phyloP scores from a whole-genome alignment of 2,329 filamentous ascomycete genomes.

The Monosporascus cannonballus region DNA sequence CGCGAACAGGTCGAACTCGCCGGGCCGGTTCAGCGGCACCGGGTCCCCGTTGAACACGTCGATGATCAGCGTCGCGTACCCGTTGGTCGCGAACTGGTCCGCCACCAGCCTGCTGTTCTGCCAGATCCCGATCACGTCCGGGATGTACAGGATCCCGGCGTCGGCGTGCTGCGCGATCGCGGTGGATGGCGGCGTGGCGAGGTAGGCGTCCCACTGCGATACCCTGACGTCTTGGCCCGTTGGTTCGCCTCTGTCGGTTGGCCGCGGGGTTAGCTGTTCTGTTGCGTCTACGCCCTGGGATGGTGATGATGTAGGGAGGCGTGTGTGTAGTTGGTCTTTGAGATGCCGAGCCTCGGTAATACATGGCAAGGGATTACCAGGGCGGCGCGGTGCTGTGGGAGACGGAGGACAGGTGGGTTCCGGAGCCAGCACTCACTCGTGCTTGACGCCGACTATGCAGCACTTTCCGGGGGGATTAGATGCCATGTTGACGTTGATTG shows the following conservation, averaged over 20 bases:
- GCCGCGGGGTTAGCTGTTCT: neutral
- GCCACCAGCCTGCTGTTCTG: constrained; percentile 61
- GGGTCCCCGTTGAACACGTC: constrained; percentile 66
- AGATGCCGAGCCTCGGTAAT: neutral
- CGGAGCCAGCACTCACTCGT: constrained; percentile 38
- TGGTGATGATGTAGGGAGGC: neutral
- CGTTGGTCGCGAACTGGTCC: constrained; percentile 69
- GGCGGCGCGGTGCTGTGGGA: neutral
- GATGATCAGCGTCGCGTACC: constrained; percentile 62
- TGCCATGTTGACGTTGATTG: constrained; percentile 34
- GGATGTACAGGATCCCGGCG: constrained; percentile 39
- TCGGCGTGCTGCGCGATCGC: constrained; percentile 30
- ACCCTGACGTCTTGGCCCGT: constrained; percentile 41
- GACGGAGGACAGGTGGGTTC: neutral
- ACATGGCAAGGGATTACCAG: neutral
- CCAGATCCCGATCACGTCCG: constrained; percentile 48
- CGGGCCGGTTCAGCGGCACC: constrained; percentile 45
- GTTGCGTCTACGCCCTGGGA: neutral
- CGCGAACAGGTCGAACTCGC: constrained; percentile 33
- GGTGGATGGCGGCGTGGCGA: constrained; percentile 38
- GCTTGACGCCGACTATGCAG: constrained; percentile 46
- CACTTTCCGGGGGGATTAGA: constrained; percentile 46
- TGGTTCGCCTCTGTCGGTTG: constrained; percentile 37
- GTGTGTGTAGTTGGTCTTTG: neutral
- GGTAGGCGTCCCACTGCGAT: constrained; percentile 42